Percentiles rank a stretch among this genome's conserved stretches.
Conservation (phyloP, 129 eudicot genomes). For the Mikania micrantha region DNA sequence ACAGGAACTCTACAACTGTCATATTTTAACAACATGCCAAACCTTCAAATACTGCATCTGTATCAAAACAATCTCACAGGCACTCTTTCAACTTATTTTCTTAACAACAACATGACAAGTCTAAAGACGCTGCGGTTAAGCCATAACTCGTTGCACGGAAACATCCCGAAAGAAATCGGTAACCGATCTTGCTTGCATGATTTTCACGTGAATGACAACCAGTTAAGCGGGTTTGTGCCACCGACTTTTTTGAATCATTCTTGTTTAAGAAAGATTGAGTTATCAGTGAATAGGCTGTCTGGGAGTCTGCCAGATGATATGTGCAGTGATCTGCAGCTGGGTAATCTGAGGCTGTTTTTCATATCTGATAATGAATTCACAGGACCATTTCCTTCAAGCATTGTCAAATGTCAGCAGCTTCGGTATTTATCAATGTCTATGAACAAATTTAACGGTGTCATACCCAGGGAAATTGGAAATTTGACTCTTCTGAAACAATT, state of each 20-base stretch:
- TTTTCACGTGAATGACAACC: constrained; percentile 14
- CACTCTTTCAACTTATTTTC: constrained; percentile 7
- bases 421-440: constrained; percentile 8
- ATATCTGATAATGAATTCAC: constrained; percentile 13
- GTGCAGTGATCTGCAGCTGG: neutral
- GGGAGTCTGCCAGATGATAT: constrained; percentile 24
- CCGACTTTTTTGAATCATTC: constrained; percentile 27
- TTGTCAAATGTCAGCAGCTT: constrained; percentile 24
- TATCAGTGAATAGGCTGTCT: constrained; percentile 15
- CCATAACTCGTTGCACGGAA: constrained; percentile 21
- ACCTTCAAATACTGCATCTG: constrained; percentile 12
- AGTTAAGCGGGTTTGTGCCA: constrained; percentile 35
- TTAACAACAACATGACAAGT: constrained; percentile 20
- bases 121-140: constrained; percentile 12
- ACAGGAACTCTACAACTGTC: constrained; percentile 22
- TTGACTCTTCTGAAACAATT: constrained; percentile 26
- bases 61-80: constrained; percentile 27
- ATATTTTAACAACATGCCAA: constrained; percentile 8
- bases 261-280: constrained; percentile 1
- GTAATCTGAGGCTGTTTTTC: neutral
- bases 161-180: constrained; percentile 23
- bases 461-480: constrained; percentile 34
- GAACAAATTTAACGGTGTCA: constrained; percentile 23
- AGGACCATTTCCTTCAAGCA: constrained; percentile 27
- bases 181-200: neutral